Evolutionary conservation across 164 flowering plant species (phyloP).

Genomic region (Magnolia sinica): DNA sequence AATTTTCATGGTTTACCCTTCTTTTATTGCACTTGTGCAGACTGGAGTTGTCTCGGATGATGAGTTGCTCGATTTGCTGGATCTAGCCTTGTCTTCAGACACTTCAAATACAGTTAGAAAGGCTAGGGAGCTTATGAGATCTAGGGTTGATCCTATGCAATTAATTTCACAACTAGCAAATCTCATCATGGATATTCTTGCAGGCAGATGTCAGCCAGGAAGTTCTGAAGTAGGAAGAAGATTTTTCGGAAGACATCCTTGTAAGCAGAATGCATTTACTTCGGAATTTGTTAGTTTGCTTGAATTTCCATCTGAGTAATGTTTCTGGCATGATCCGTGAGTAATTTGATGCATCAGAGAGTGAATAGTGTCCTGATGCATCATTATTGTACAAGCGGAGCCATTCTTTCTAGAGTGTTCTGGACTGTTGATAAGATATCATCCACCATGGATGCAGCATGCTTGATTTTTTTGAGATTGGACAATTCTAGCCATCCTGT

Average conservation of each 20-base stretch:
- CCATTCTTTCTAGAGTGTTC: no score
- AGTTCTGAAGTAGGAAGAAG: constrained; percentile 45
- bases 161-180: constrained; percentile 88
- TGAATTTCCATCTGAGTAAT: no score
- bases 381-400: no score
- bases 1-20: neutral
- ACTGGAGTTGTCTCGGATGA: constrained; percentile 84
- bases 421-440: no score
- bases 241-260: constrained; percentile 38
- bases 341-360: no score
- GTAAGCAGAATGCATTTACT: constrained; percentile 42
- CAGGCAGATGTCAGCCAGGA: constrained; percentile 52
- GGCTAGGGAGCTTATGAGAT: constrained; percentile 89
- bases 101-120: constrained; percentile 79
- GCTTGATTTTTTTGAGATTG: no score
- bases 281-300: neutral
- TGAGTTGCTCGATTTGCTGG: constrained; percentile 80
- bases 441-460: no score
- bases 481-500: no score
- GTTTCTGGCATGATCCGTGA: no score
- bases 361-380: no score
- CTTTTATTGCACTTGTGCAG: constrained; percentile 38
- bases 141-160: constrained; percentile 89
- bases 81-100: constrained; percentile 86
- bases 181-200: constrained; percentile 91